A percentile compares a stretch with the other conserved stretches of the same genome.
These are phyloP conservation scores for Curvularia sp. DNA, from an alignment of 2,329 filamentous ascomycete genomes.

Conservation along the genomic window DNA sequence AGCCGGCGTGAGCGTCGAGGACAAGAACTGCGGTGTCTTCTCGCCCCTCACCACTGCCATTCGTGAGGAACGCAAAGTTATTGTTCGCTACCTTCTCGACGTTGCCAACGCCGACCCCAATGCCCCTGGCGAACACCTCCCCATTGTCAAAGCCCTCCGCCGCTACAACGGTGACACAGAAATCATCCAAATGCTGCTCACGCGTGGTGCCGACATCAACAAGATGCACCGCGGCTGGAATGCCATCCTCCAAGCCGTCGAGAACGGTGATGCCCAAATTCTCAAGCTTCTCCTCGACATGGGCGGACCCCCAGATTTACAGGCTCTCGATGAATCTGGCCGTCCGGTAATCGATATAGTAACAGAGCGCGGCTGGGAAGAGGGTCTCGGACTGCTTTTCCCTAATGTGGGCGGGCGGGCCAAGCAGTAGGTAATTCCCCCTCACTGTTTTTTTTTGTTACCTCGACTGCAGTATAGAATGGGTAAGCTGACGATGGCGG, in stretches of 20 bases:
- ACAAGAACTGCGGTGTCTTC: conserved; percentile 76
- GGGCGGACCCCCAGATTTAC: conserved; percentile 44
- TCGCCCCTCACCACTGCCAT: conserved; percentile 72
- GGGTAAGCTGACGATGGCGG: conserved; percentile 7
- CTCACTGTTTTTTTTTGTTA: conserved; percentile 4
- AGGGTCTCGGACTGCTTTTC: conserved; percentile 45
- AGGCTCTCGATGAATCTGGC: conserved; percentile 40
- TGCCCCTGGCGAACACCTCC: conserved; percentile 72
- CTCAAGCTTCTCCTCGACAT: conserved; percentile 46
- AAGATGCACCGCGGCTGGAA: conserved; percentile 55
- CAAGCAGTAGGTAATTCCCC: conserved; percentile 39
- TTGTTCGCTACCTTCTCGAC: conserved; percentile 67
- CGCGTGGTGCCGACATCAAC: conserved; percentile 71
- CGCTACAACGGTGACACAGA: conserved; percentile 66
- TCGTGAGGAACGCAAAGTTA: conserved; percentile 67
- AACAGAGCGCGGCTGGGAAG: conserved; percentile 49
- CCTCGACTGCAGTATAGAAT: background rate
- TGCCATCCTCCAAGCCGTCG: conserved; percentile 45
- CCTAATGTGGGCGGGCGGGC: conserved; percentile 31
- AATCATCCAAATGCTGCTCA: conserved; percentile 69
- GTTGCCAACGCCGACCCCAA: conserved; percentile 70
- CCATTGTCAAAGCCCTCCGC: conserved; percentile 73
- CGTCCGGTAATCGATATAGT: conserved; percentile 45
- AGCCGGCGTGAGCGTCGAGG: conserved; percentile 72
- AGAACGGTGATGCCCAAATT: conserved; percentile 47